Percentiles rank a stretch among this genome's conserved stretches.
phyloP scores from a whole-genome alignment of 2,329 filamentous ascomycete species.

The Xylaria sp. region DNA sequence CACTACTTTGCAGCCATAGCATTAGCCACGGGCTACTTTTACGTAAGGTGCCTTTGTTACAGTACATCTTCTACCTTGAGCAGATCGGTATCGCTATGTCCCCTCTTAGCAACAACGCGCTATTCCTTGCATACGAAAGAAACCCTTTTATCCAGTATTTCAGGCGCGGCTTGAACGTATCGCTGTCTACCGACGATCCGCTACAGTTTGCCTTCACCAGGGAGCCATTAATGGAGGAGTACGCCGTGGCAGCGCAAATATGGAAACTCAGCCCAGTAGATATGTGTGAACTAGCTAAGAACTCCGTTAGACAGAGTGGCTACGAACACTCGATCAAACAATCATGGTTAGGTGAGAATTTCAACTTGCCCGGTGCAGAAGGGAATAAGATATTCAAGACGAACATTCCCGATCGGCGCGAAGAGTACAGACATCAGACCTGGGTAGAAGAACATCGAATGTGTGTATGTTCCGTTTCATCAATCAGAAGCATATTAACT shows the following conservation, averaged over 20 bases:
- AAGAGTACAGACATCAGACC: constrained; percentile 89
- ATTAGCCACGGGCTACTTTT: constrained; percentile 95
- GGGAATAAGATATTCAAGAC: constrained; percentile 96
- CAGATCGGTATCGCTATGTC: constrained; percentile 99
- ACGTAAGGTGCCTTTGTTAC: constrained; percentile 91
- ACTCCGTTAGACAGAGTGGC: constrained; percentile 93
- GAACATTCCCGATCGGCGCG: constrained; percentile 92
- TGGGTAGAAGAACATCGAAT: constrained; percentile 84
- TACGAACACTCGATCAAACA: constrained; percentile 91
- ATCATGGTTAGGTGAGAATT: constrained; percentile 87
- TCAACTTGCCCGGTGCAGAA: constrained; percentile 77
- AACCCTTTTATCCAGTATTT: constrained; percentile 98
- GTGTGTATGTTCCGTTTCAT: constrained; percentile 62
- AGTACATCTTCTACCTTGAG: constrained; percentile 98
- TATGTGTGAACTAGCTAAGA: constrained; percentile 98
- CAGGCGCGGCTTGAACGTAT: constrained; percentile 92
- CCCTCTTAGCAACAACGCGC: constrained; percentile 95
- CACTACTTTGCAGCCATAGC: constrained; percentile 91
- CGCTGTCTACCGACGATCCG: constrained; percentile 94
- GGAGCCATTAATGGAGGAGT: constrained; percentile 97
- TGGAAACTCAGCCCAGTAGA: constrained; percentile 97
- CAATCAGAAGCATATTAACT: constrained; percentile 25
- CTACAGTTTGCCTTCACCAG: constrained; percentile 99
- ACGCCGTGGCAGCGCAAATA: constrained; percentile 96
- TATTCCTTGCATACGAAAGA: constrained; percentile 95